Evolutionary conservation across 176 grass and related monocot genomes (phyloP).

Genomic region (Triticum dicoccoides): DNA sequence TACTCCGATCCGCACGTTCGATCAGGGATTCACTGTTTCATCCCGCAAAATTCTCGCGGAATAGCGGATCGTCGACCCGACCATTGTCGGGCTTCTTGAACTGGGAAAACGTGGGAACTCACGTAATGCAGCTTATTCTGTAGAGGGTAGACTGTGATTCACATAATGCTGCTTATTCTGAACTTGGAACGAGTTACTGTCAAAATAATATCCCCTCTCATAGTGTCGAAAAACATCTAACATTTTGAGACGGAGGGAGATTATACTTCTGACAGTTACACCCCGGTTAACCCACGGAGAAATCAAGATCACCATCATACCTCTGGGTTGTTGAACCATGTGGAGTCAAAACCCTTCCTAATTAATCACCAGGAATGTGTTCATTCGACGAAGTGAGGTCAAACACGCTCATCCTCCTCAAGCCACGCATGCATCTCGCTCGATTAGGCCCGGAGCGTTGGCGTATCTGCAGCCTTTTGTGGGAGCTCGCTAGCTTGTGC

Average conservation of each 20-base stretch:
- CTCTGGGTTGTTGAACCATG: background rate
- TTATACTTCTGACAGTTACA: too few species aligned
- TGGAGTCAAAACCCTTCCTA: conserved; percentile 15
- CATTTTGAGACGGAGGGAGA: too few species aligned
- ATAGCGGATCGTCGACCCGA: background rate
- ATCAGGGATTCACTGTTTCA: background rate
- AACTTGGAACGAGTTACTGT: background rate
- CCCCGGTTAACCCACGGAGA: background rate
- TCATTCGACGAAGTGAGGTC: background rate
- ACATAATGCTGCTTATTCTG: background rate
- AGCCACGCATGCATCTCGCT: background rate
- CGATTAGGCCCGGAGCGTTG: background rate
- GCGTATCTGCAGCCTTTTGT: background rate
- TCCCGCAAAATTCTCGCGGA: background rate
- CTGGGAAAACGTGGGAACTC: background rate
- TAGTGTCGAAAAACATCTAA: too few species aligned
- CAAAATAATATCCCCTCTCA: too few species aligned
- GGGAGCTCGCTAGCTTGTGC: background rate
- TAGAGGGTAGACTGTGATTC: too few species aligned
- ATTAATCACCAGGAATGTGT: background rate
- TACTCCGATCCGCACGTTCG: background rate
- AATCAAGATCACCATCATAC: background rate
- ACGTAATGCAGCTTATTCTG: background rate
- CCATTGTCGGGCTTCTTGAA: too few species aligned
- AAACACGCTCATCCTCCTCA: conserved; percentile 22